Evolutionary conservation across 2,329 filamentous ascomycete genomes (phyloP).

Genomic region (Boeremia lycopersici): DNA sequence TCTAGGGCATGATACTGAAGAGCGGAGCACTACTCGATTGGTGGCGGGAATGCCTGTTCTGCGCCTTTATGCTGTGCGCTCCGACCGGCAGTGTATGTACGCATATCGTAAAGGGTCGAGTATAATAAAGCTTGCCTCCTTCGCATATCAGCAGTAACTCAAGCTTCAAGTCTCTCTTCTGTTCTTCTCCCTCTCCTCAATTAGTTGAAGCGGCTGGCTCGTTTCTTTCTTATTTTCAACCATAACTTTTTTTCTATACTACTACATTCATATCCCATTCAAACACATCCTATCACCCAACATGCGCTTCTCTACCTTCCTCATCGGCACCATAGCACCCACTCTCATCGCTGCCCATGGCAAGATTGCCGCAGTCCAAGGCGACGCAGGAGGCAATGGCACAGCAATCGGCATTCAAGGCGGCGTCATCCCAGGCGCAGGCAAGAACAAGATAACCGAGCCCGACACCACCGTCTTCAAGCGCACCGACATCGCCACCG

Average conservation of each 20-base stretch:
- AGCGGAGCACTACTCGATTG: neutral
- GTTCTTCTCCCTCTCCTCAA: neutral
- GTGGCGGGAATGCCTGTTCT: neutral
- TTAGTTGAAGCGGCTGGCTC: slow-evolving; percentile 10
- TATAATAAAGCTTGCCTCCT: neutral
- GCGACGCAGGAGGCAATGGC: slow-evolving; percentile 51
- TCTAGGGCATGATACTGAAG: slow-evolving; percentile 11
- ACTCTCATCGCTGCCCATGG: slow-evolving; percentile 21
- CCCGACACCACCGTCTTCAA: slow-evolving; percentile 55
- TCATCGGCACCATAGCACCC: slow-evolving; percentile 8
- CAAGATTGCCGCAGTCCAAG: slow-evolving; percentile 23
- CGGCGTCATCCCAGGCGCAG: slow-evolving; percentile 50
- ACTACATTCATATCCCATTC: neutral
- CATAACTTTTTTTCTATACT: neutral
- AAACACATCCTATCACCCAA: neutral
- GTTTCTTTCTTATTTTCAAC: neutral
- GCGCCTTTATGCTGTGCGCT: neutral
- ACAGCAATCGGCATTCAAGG: slow-evolving; percentile 53
- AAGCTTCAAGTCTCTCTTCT: neutral
- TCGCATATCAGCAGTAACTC: neutral
- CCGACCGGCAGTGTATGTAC: neutral
- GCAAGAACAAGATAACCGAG: slow-evolving; percentile 52
- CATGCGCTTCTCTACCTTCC: slow-evolving; percentile 8
- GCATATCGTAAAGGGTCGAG: neutral
- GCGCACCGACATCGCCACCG: slow-evolving; percentile 40